These are phyloP conservation scores for Xylaria digitata DNA, from an alignment of 2,329 filamentous ascomycete genomes.

Conservation along the genomic window DNA sequence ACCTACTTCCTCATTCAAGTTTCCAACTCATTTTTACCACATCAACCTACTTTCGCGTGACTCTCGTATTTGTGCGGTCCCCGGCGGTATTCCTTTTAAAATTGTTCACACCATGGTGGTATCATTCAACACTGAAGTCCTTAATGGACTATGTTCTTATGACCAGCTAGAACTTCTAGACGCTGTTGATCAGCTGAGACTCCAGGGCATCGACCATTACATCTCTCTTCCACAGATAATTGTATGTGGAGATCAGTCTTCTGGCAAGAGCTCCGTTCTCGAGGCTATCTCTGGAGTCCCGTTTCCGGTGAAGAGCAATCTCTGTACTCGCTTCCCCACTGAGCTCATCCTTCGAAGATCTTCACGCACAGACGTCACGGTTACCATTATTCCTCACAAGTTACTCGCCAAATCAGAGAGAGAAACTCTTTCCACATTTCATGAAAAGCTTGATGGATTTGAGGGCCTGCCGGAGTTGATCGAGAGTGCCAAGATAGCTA, in stretches of 20 bases:
- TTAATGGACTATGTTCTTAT: constrained; percentile 44
- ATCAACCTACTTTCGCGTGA: neutral
- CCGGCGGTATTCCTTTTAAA: neutral
- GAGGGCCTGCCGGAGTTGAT: constrained; percentile 52
- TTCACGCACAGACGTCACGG: constrained; percentile 48
- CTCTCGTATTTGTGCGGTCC: neutral
- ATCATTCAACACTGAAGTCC: constrained; percentile 42
- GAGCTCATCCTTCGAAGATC: constrained; percentile 67
- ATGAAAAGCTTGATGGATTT: constrained; percentile 46
- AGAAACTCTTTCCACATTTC: constrained; percentile 36
- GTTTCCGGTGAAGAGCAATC: constrained; percentile 67
- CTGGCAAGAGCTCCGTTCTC: constrained; percentile 73
- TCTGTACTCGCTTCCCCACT: constrained; percentile 73
- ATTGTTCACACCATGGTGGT: constrained; percentile 39
- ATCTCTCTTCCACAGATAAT: constrained; percentile 62
- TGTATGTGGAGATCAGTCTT: constrained; percentile 70
- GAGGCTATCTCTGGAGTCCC: constrained; percentile 71
- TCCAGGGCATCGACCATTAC: constrained; percentile 52
- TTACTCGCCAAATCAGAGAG: constrained; percentile 46
- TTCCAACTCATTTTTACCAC: neutral
- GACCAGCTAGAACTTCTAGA: constrained; percentile 55
- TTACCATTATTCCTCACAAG: constrained; percentile 53
- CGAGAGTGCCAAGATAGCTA: constrained; percentile 56
- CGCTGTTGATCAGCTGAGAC: constrained; percentile 54
- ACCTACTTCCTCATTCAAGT: neutral